Evolutionary conservation across 345 rosid species (phyloP), one percentile per base, ranked within the genome.

Genomic region (Lenwebbia sp.): DNA sequence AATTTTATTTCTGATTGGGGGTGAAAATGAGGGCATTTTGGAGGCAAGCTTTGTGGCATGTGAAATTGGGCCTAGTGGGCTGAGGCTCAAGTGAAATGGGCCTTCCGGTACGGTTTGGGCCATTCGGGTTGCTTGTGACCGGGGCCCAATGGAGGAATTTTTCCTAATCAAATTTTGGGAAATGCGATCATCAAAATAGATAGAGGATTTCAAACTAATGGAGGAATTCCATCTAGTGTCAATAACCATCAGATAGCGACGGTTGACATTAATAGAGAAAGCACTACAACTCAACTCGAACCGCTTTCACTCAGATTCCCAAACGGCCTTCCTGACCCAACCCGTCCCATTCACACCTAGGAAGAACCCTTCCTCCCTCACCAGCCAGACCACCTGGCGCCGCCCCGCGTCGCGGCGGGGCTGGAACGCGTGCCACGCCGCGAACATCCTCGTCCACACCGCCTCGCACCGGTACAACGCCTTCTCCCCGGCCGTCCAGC

Each of bases 41-140:
- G 22, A 60, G 74, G 74, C 74, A 60, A 60, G 40, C 40, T 3
- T 28, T 6, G 44, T 33, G 25, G 33, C 76, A 65, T 17, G 21
- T 33, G 76, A 65, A 33, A 62, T 62, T 33, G 8, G 33, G 17
- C 40, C 40, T 65, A 65, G 41, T 15, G 76, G 25, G 41, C 23
- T 33, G 13, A 19, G 44, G 37, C 78, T 65, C 3, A 1, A 33
- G 13, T 10, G 22, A 65, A 65, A 65, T 5, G 3, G 7, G 47
- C 78, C 25, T 33, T 70, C 11, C 6, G 1, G 0, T 8, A 65
- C 0, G 1, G 4, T 4, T 22, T 0, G 1, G 2, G 47, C 47
- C 26, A 37, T 37, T 37, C 0, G 6, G 47, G 44, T 70, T 40
- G 22, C 10, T 9, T 4, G 78, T 0, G 13, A 19, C 78, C 25